Conservation (phyloP, 495 filamentous ascomycete species). For the Aspergillus campestris region DNA sequence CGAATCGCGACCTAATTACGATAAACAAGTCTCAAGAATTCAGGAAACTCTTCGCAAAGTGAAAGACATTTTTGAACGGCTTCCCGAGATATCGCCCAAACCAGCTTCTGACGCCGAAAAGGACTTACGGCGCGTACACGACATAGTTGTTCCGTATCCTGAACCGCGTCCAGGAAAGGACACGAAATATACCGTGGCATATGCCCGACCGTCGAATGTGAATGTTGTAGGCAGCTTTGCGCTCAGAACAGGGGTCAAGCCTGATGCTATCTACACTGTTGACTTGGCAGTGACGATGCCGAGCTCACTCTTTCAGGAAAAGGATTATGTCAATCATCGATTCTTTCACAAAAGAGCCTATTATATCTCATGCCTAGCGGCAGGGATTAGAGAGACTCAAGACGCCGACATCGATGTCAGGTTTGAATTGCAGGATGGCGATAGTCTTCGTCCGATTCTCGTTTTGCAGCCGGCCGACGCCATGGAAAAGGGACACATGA, state of each 20-base stretch:
- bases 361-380: constrained; percentile 74
- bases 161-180: constrained; percentile 63
- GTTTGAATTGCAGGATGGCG: constrained; percentile 66
- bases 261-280: constrained; percentile 47
- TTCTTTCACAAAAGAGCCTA: constrained; percentile 95
- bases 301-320: constrained; percentile 70
- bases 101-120: constrained; percentile 58
- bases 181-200: constrained; percentile 72
- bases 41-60: constrained; percentile 64
- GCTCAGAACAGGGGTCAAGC: constrained; percentile 61
- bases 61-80: constrained; percentile 64
- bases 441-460: constrained; percentile 67
- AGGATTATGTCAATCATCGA: constrained; percentile 86
- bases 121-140: constrained; percentile 53
- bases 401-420: constrained; percentile 45
- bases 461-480: constrained; percentile 37
- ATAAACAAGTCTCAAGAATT: constrained; percentile 51
- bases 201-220: constrained; percentile 64
- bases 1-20: constrained; percentile 60
- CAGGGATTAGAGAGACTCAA: constrained; percentile 51
- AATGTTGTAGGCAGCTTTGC: constrained; percentile 87
- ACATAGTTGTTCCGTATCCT: constrained; percentile 71
- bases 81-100: constrained; percentile 48
- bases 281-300: constrained; percentile 89
- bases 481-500: constrained; percentile 19